These are phyloP conservation scores for Monosporascus sp. DNA, from an alignment of 2,329 filamentous ascomycete genomes.

Conservation along the genomic window DNA sequence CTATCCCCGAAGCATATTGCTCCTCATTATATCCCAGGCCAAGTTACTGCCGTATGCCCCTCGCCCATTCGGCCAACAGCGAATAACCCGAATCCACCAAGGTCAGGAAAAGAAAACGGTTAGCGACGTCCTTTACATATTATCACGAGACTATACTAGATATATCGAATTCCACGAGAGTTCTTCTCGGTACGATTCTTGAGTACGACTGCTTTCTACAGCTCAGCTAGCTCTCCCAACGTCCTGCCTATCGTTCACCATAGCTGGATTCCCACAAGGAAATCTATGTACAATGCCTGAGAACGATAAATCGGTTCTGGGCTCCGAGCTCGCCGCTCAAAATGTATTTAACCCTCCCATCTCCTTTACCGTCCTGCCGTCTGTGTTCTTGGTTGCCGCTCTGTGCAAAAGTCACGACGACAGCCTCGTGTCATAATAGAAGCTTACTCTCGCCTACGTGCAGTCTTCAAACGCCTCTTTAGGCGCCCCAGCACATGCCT, in stretches of 20 bases:
- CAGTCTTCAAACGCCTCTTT: slow-evolving; percentile 21
- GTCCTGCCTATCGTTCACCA: not conserved
- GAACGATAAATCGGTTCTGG: slow-evolving; percentile 8
- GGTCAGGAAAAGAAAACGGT: no score
- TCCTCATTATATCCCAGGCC: no score
- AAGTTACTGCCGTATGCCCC: no score
- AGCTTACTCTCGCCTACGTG: slow-evolving; percentile 21
- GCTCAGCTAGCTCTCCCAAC: not conserved
- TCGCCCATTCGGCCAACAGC: no score
- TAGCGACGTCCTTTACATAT: no score
- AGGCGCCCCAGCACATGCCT: slow-evolving; percentile 16
- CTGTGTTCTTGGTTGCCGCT: slow-evolving; percentile 2
- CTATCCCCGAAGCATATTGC: no score
- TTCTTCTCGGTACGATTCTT: not conserved
- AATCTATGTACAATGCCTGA: slow-evolving; percentile 1
- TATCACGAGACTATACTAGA: no score
- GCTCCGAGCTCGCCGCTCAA: slow-evolving; percentile 20
- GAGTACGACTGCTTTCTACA: not conserved
- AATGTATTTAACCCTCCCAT: slow-evolving; percentile 13
- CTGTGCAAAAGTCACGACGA: not conserved
- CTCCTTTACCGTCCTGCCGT: not conserved
- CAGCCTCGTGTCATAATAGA: slow-evolving; percentile 5
- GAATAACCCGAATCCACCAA: no score
- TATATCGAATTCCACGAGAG: no score
- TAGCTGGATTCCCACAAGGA: not conserved